Conservation (phyloP, 2,329 filamentous ascomycete species). For the Stemphylium beticola region DNA sequence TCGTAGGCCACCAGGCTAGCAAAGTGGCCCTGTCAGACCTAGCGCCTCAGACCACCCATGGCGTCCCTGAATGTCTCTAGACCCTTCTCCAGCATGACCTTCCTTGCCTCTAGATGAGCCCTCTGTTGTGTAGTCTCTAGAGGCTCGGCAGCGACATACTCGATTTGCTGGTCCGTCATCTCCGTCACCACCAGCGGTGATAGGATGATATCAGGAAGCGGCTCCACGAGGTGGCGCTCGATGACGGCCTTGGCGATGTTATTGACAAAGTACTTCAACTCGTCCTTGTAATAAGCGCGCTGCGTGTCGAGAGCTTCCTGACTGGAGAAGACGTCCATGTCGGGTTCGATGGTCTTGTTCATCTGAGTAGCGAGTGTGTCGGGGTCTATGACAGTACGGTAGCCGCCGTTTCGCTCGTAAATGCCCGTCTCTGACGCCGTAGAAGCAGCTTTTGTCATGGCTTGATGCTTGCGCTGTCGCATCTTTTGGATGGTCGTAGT, state of each 20-base stretch:
- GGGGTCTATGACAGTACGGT: background rate
- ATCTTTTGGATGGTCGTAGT: constrained; percentile 30
- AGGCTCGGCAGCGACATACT: constrained; percentile 44
- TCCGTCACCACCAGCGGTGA: constrained; percentile 36
- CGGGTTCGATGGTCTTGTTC: constrained; percentile 14
- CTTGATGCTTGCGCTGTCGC: constrained; percentile 17
- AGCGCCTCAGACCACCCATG: constrained; percentile 26
- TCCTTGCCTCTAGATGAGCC: constrained; percentile 32
- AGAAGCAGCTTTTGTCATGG: background rate
- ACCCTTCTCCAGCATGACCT: constrained; percentile 46
- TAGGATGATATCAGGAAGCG: constrained; percentile 38
- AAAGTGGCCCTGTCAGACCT: background rate
- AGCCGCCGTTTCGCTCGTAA: background rate
- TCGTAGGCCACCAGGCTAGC: too few species aligned
- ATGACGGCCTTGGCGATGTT: constrained; percentile 46
- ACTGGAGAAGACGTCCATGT: constrained; percentile 45
- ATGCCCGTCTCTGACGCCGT: background rate
- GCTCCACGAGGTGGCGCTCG: constrained; percentile 47
- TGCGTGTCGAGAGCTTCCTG: constrained; percentile 47
- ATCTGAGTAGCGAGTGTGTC: constrained; percentile 3
- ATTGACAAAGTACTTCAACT: constrained; percentile 47
- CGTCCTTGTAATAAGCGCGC: constrained; percentile 49
- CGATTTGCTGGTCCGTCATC: constrained; percentile 46
- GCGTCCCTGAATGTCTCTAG: constrained; percentile 41
- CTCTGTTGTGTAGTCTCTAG: constrained; percentile 35